Base-by-base conservation (phyloP, 192 early-diverging fungal species). In the Podila epigama region DNA sequence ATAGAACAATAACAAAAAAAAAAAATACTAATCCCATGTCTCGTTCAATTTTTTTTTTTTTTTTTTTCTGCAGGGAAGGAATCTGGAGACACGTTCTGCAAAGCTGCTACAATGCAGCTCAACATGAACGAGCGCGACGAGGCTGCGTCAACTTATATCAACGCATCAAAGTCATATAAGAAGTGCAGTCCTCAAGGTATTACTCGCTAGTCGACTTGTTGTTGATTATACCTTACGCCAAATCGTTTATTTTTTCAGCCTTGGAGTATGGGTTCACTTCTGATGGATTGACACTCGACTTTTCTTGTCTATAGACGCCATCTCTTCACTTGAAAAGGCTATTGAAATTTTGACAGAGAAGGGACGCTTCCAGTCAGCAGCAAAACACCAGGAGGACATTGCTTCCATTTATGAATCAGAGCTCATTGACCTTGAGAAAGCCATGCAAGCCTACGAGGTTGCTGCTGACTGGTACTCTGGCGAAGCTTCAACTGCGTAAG, bases 381-480 rank as follows among this genome's bases (percentile, higher is more conserved):
- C 97, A n/a, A 86, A 86, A 52, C 95, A 98, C 72, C 90, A 96
- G 79, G 95, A 98, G 77, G 93, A 95, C 51, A 90, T 98, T 83
- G 98, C 95, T 22, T 88, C 91, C 72, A 93, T 97, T 39, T 96
- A 95, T 78, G 95, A 97, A 68, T 86, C 84, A 28, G 94, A 97
- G 53, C 73, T 97, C 18, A 85, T 86, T 27, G 92, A 96, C 83
- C 59, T 90, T 29, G 87, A 91, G 40, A 87, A 87, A 20, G 92
- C 97, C 22, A 90, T 94, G 86, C 78, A 91, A 28, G 92, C 96
- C 4, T 99, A 98, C 83, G 87, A 96, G 55, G 79, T 84, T 60
- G 98, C 98, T 1, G 95, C 93, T 1, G 95, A 99, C 33, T 94
- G 95, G 92, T 99, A 95, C 75, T 70, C 82, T n/a, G 91, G 88